Percentiles rank a stretch among this genome's conserved stretches.
These are phyloP conservation scores for Scleroderma citrinum DNA, from an alignment of 768 basidiomycete species.

Conservation along the genomic window DNA sequence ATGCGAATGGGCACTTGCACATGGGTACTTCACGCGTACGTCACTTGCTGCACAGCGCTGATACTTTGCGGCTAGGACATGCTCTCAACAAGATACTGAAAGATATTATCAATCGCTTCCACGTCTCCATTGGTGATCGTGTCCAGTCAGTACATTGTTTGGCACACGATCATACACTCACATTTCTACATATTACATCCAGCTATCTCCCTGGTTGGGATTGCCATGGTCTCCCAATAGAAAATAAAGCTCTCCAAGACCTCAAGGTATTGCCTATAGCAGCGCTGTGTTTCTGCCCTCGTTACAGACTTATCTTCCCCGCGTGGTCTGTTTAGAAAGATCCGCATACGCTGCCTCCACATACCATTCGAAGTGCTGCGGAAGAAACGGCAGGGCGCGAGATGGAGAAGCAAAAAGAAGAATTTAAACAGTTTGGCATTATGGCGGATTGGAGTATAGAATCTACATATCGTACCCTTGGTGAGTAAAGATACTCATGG, in stretches of 20 bases:
- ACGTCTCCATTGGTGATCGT: constrained; percentile 67
- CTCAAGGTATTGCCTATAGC: constrained; percentile 44
- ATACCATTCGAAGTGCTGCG: constrained; percentile 64
- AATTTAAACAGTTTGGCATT: constrained; percentile 78
- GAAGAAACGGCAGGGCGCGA: constrained; percentile 66
- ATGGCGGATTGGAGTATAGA: constrained; percentile 84
- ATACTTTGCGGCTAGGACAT: constrained; percentile 54
- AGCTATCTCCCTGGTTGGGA: constrained; percentile 98
- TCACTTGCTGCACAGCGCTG: not conserved
- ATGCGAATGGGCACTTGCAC: constrained; percentile 94
- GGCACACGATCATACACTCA: not conserved
- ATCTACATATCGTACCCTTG: constrained; percentile 81
- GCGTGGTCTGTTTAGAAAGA: constrained; percentile 39
- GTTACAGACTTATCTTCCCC: not conserved
- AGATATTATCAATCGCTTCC: constrained; percentile 90
- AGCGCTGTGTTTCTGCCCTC: not conserved
- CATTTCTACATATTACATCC: constrained; percentile 2
- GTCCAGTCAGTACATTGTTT: constrained; percentile 60
- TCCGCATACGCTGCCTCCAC: constrained; percentile 48
- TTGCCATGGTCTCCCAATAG: constrained; percentile 95
- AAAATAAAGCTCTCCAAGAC: constrained; percentile 83
- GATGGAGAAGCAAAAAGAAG: constrained; percentile 66
- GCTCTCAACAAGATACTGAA: constrained; percentile 95
- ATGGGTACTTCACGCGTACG: constrained; percentile 55
- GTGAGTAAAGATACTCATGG: constrained; percentile 33